phyloP scores from a whole-genome alignment of 345 rosid species.

The Brassica rapa region DNA sequence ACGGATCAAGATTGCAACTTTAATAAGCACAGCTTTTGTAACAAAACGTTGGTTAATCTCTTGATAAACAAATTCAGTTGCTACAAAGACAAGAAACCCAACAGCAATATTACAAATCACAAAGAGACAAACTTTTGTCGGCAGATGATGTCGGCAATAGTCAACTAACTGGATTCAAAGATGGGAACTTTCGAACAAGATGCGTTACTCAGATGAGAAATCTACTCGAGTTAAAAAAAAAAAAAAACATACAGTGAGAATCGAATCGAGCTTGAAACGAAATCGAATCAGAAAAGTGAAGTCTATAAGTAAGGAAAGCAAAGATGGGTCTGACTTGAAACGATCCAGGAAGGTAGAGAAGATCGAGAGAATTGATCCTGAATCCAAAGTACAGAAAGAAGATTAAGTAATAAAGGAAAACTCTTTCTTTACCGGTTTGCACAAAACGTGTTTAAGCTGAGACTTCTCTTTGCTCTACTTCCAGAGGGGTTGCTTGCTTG shows the following conservation, averaged over 20 bases:
- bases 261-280: not conserved
- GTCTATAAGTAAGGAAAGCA: not conserved
- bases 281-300: not conserved
- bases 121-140: slow-evolving; percentile 11
- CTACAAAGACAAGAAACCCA: not conserved
- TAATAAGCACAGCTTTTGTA: not conserved
- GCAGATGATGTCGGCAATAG: slow-evolving; percentile 22
- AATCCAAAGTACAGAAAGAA: too few species aligned
- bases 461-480: not conserved
- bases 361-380: slow-evolving; percentile 7
- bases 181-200: not conserved
- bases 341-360: not conserved
- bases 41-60: not conserved
- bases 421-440: slow-evolving; percentile 18
- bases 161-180: slow-evolving; percentile 28
- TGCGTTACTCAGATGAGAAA: slow-evolving; percentile 14
- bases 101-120: slow-evolving; percentile 8
- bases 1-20: slow-evolving; percentile 18
- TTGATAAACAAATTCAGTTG: slow-evolving; percentile 10
- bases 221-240: slow-evolving; percentile 14
- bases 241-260: not conserved
- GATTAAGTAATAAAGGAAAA: not conserved
- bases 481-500: not conserved
- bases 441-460: too few species aligned
- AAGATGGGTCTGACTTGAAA: not conserved